A percentile compares a stretch with the other conserved stretches of the same genome.
These are phyloP conservation scores for Dendrobium nobile DNA, from an alignment of 106 monocot species.

Conservation along the genomic window DNA sequence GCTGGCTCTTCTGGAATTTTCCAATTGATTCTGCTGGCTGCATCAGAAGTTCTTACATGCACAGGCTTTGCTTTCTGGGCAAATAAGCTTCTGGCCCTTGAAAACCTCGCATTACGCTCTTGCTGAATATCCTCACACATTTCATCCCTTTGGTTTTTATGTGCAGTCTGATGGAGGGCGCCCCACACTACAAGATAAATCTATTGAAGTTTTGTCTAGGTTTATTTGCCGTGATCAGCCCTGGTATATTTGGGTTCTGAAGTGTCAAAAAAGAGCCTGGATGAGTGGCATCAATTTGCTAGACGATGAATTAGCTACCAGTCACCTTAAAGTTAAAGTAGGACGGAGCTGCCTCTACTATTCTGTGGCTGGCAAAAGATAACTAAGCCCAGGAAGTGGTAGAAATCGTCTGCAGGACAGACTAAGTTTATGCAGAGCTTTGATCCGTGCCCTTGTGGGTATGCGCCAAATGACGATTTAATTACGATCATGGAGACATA, in stretches of 20 bases:
- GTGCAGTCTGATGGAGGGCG: constrained; percentile 65
- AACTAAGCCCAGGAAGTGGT: constrained; percentile 40
- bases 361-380: constrained; percentile 73
- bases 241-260: constrained; percentile 49
- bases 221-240: constrained; percentile 75
- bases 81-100: constrained; percentile 27
- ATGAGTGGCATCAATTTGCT: constrained; percentile 67
- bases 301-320: constrained; percentile 59
- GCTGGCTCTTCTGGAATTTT: constrained; percentile 67
- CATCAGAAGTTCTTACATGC: constrained; percentile 92
- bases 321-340: constrained; percentile 49
- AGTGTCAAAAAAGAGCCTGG: constrained; percentile 38
- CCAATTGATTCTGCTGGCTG: constrained; percentile 63
- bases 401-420: too few species aligned
- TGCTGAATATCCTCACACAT: constrained; percentile 66
- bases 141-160: constrained; percentile 71
- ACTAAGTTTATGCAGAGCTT: constrained; percentile 40
- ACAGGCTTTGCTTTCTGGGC: constrained; percentile 54
- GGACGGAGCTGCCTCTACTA: constrained; percentile 85
- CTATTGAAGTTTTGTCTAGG: constrained; percentile 79
- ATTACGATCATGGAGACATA: constrained; percentile 20
- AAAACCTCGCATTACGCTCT: constrained; percentile 67
- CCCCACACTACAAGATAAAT: constrained; percentile 73
- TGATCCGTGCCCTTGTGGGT: constrained; percentile 64
- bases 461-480: constrained; percentile 43